A percentile compares a stretch with the other conserved stretches of the same genome.
Evolutionary conservation across 2,329 filamentous ascomycete genomes (phyloP).

Genomic region (Chalaropsis ovoidea): DNA sequence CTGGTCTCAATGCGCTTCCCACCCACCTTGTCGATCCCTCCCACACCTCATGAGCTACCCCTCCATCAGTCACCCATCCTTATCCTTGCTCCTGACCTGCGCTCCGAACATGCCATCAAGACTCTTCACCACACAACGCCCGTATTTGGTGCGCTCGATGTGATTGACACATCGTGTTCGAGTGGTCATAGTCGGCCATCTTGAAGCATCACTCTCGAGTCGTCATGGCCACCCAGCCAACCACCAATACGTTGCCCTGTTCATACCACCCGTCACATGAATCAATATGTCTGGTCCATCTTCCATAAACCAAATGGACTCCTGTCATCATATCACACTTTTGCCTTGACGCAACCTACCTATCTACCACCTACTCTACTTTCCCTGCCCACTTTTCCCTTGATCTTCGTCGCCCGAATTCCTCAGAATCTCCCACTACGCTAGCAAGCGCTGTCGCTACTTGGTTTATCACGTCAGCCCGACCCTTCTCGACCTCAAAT

Average conservation of each 20-base stretch:
- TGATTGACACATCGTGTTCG: no score
- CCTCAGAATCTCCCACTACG: neutral
- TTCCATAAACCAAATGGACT: neutral
- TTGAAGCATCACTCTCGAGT: neutral
- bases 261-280: neutral
- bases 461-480: neutral
- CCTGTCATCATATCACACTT: neutral
- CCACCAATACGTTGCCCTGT: neutral
- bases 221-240: neutral
- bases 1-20: conserved; percentile 23
- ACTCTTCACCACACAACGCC: neutral
- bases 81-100: conserved; percentile 21
- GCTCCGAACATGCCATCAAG: conserved; percentile 10
- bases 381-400: neutral
- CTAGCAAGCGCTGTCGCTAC: neutral
- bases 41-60: conserved; percentile 21
- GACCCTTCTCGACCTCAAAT: neutral
- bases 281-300: neutral
- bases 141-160: neutral
- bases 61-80: conserved; percentile 18
- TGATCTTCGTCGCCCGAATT: neutral
- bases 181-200: no score
- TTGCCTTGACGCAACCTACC: neutral
- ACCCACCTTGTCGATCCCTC: conserved; percentile 24
- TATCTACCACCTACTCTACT: neutral